Conservation (phyloP, 371 early-diverging fungal genomes). For the Coemansia sp. region DNA sequence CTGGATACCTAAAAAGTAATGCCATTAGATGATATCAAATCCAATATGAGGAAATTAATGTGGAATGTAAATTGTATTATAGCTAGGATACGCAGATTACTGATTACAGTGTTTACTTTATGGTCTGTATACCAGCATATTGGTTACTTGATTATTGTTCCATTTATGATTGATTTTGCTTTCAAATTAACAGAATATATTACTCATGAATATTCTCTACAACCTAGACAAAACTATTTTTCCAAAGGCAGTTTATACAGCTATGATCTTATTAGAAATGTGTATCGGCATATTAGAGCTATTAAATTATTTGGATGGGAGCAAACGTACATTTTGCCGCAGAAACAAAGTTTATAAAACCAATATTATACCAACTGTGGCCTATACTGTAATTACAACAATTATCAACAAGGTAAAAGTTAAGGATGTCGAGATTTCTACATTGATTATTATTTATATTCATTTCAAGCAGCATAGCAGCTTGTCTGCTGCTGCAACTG, state of each 20-base stretch:
- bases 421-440: no score
- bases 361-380: background rate
- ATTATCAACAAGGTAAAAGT: no score
- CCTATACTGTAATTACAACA: background rate
- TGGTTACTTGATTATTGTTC: background rate
- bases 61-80: no score
- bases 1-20: no score
- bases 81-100: background rate
- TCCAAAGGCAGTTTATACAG: background rate
- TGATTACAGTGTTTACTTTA: background rate
- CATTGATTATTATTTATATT: background rate
- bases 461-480: background rate
- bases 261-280: background rate
- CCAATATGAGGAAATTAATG: no score
- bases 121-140: background rate
- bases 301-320: background rate
- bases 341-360: background rate
- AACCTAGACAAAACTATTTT: background rate
- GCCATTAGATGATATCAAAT: no score
- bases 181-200: background rate
- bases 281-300: background rate
- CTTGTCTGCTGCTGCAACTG: background rate
- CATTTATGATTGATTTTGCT: background rate
- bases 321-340: background rate
- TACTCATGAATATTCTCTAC: background rate